phyloP scores from a whole-genome alignment of 2,329 filamentous ascomycete genomes.

The Thermothelomyces thermophilus region DNA sequence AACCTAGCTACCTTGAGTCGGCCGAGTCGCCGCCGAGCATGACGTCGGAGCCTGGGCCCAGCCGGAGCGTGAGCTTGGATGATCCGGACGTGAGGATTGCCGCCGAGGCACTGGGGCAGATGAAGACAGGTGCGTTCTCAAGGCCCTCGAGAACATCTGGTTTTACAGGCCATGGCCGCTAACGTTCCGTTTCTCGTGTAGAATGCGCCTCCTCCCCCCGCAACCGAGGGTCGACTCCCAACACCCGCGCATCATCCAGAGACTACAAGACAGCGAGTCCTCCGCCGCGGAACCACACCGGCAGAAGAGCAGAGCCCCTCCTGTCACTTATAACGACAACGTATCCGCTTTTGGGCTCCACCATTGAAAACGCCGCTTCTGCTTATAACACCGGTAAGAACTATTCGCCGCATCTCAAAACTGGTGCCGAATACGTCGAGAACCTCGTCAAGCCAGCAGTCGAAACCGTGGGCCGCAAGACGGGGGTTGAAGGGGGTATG shows the following conservation, averaged over 20 bases:
- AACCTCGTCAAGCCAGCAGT: slow-evolving; percentile 82
- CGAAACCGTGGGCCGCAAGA: slow-evolving; percentile 72
- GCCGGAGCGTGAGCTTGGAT: slow-evolving; percentile 52
- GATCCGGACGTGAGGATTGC: slow-evolving; percentile 64
- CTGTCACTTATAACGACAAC: slow-evolving; percentile 81
- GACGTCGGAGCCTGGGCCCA: slow-evolving; percentile 42
- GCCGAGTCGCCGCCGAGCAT: slow-evolving; percentile 42
- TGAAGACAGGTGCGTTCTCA: slow-evolving; percentile 59
- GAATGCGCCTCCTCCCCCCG: slow-evolving; percentile 62
- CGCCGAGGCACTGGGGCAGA: slow-evolving; percentile 67
- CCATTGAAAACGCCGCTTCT: slow-evolving; percentile 76
- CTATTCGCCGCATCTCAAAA: slow-evolving; percentile 81
- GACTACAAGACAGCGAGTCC: slow-evolving; percentile 11
- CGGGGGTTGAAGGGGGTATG: slow-evolving; percentile 80
- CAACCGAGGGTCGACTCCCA: slow-evolving; percentile 33
- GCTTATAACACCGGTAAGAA: slow-evolving; percentile 85
- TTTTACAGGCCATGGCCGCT: slow-evolving; percentile 5
- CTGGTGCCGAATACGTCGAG: slow-evolving; percentile 86
- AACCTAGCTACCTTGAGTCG: slow-evolving; percentile 37
- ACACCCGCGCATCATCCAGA: slow-evolving; percentile 22
- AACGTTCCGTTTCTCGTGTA: slow-evolving; percentile 28
- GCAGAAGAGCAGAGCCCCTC: slow-evolving; percentile 63
- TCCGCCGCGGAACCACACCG: not conserved
- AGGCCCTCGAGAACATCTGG: too few relatives aligned
- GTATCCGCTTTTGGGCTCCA: slow-evolving; percentile 77